Percentiles rank a stretch among this genome's conserved stretches.
These are phyloP conservation scores for Paramyrothecium roridum DNA, from an alignment of 2,329 filamentous ascomycete genomes.

Conservation along the genomic window DNA sequence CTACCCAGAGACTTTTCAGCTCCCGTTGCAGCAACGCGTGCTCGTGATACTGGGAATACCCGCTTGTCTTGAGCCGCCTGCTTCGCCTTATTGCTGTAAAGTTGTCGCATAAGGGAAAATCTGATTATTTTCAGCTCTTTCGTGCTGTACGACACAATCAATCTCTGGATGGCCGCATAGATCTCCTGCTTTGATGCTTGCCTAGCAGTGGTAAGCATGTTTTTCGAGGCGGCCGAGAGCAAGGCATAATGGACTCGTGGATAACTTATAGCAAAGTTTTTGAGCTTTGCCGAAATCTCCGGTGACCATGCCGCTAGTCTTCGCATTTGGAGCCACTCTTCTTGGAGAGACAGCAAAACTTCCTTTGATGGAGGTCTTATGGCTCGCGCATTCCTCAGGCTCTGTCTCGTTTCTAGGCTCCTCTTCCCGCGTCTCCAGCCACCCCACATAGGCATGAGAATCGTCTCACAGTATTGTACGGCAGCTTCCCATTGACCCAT, in stretches of 20 bases:
- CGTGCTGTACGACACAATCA: not conserved
- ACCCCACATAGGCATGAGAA: slow-evolving; percentile 75
- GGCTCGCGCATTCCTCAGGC: slow-evolving; percentile 23
- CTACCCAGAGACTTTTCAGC: not conserved
- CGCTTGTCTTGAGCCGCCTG: no score
- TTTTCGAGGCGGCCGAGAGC: slow-evolving; percentile 24
- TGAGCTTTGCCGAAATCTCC: slow-evolving; percentile 36
- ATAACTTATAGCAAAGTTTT: slow-evolving; percentile 34
- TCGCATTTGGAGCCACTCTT: slow-evolving; percentile 47
- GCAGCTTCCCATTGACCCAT: slow-evolving; percentile 61
- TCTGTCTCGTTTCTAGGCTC: slow-evolving; percentile 8
- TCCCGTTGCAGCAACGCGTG: not conserved
- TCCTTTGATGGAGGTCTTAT: slow-evolving; percentile 8
- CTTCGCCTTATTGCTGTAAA: not conserved
- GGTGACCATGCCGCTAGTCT: slow-evolving; percentile 45
- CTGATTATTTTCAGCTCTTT: not conserved
- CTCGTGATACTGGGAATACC: not conserved
- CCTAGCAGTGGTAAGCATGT: slow-evolving; percentile 18
- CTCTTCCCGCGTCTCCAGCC: slow-evolving; percentile 56
- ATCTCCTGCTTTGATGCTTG: not conserved
- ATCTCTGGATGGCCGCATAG: not conserved
- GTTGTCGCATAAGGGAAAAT: not conserved
- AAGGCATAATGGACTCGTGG: slow-evolving; percentile 39
- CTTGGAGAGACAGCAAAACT: slow-evolving; percentile 29
- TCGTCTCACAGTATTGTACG: slow-evolving; percentile 70